A percentile compares a stretch with the other conserved stretches of the same genome.
These are phyloP conservation scores for Cyberlindnera meyerae DNA, from an alignment of 805 yeast genomes.

Conservation along the genomic window DNA sequence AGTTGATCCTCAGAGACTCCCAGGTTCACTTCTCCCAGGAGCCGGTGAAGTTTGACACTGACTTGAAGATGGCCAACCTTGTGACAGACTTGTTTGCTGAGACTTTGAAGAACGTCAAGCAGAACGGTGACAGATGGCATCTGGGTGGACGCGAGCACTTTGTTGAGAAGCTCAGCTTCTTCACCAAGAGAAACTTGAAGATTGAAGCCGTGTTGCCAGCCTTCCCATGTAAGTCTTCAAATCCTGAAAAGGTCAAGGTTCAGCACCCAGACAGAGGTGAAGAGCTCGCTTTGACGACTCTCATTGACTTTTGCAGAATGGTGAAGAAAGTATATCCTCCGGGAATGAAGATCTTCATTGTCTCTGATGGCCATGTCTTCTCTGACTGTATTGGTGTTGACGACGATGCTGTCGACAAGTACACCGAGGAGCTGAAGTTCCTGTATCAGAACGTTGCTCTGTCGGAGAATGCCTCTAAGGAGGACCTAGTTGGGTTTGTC, in stretches of 20 bases:
- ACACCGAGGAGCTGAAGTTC: conserved; percentile 40
- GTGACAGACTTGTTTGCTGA: conserved; percentile 42
- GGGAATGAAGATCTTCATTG: conserved; percentile 51
- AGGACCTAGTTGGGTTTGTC: conserved; percentile 34
- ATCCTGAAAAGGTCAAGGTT: conserved; percentile 45
- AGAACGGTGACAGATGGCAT: conserved; percentile 44
- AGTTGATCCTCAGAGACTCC: conserved; percentile 32
- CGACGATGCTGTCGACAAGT: conserved; percentile 46
- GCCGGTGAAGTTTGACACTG: conserved; percentile 11
- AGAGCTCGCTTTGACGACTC: conserved; percentile 36
- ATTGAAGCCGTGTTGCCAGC: conserved; percentile 60
- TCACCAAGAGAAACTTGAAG: conserved; percentile 41
- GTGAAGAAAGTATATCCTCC: conserved; percentile 43
- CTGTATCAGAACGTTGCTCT: conserved; percentile 32
- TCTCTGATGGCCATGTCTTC: conserved; percentile 63
- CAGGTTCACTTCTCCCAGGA: conserved; percentile 21
- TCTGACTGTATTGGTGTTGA: conserved; percentile 61
- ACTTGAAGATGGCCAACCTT: conserved; percentile 23
- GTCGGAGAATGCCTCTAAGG: conserved; percentile 25
- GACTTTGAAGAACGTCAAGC: conserved; percentile 42
- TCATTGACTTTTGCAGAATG: conserved; percentile 30
- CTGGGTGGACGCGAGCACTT: conserved; percentile 41
- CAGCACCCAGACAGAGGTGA: conserved; percentile 51
- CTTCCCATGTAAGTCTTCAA: conserved; percentile 62
- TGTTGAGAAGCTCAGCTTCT: conserved; percentile 38